Evolutionary conservation across 1,139 yeast species (phyloP).

Genomic region (Hanseniaspora uvarum): DNA sequence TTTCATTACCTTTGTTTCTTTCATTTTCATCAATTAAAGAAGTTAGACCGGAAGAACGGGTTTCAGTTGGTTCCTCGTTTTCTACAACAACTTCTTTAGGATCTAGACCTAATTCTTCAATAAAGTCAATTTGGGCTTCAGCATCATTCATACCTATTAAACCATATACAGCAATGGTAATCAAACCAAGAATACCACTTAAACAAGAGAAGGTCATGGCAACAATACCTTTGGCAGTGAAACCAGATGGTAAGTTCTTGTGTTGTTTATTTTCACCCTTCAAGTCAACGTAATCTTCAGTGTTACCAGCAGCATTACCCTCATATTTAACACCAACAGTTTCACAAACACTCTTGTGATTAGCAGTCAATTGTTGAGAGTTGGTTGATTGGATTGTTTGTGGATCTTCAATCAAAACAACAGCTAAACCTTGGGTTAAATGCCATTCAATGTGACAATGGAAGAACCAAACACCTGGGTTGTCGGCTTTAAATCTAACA

Average conservation of each 20-base stretch:
- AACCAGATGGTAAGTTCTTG: constrained; percentile 63
- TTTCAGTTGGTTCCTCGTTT: constrained; percentile 8
- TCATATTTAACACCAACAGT: constrained; percentile 39
- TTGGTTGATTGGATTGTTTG: constrained; percentile 43
- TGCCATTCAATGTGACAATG: constrained; percentile 96
- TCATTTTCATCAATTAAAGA: neutral
- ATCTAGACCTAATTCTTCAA: constrained; percentile 41
- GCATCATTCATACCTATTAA: constrained; percentile 60
- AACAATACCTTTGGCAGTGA: constrained; percentile 80
- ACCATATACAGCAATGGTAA: constrained; percentile 70
- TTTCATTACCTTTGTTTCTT: neutral
- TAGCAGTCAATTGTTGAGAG: constrained; percentile 41
- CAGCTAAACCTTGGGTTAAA: constrained; percentile 73
- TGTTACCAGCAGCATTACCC: constrained; percentile 86
- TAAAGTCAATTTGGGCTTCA: constrained; percentile 35
- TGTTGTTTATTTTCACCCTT: constrained; percentile 62
- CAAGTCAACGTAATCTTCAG: constrained; percentile 51
- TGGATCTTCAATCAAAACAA: constrained; percentile 71
- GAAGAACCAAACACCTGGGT: constrained; percentile 90
- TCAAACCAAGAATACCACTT: constrained; percentile 70
- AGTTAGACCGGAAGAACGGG: neutral
- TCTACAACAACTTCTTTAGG: constrained; percentile 31
- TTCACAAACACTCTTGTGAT: constrained; percentile 52
- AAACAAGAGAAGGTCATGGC: constrained; percentile 74
- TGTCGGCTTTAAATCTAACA: constrained; percentile 63